Conservation (phyloP, 768 basidiomycete species). For the Amylocystis lapponica region DNA sequence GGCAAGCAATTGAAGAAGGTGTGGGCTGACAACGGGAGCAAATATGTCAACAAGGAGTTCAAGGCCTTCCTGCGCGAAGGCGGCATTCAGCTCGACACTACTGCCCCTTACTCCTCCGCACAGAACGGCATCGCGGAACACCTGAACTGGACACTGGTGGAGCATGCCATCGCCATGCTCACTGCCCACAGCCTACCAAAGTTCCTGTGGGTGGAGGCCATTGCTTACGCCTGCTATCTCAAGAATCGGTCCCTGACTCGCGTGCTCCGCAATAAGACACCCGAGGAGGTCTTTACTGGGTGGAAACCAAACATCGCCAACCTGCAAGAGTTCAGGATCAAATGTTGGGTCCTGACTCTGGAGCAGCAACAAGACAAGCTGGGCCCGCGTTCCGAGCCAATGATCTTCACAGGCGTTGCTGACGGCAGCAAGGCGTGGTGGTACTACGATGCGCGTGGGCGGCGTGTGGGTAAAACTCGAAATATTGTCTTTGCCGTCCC, state of each 20-base stretch:
- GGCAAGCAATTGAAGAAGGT: conserved; percentile 12
- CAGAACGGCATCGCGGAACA: conserved; percentile 22
- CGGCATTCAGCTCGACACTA: conserved; percentile 15
- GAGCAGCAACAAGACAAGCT: conserved; percentile 8
- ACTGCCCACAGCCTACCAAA: conserved; percentile 10
- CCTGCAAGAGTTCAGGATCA: conserved; percentile 16
- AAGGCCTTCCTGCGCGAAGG: conserved; percentile 5
- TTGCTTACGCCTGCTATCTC: conserved; percentile 12
- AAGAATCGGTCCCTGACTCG: conserved; percentile 16
- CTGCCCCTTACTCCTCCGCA: conserved; percentile 15
- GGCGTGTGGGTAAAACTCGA: conserved; percentile 1
- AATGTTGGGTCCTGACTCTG: conserved; percentile 10
- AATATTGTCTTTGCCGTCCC: conserved; percentile 4
- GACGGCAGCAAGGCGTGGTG: conserved; percentile 16
- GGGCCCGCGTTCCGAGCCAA: conserved; percentile 9
- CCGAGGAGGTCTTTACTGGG: conserved; percentile 18
- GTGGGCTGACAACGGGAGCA: conserved; percentile 18
- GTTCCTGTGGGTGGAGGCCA: conserved; percentile 19
- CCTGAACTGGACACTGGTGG: conserved; percentile 14
- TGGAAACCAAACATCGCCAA: conserved; percentile 18
- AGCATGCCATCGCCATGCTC: conserved; percentile 14
- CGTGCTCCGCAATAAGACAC: conserved; percentile 11
- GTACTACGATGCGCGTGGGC: conserved; percentile 7
- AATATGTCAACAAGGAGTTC: conserved; percentile 14
- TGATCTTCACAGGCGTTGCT: conserved; percentile 18